phyloP scores from a whole-genome alignment of 441 rosid species.

The Dalechampia spathulata region DNA sequence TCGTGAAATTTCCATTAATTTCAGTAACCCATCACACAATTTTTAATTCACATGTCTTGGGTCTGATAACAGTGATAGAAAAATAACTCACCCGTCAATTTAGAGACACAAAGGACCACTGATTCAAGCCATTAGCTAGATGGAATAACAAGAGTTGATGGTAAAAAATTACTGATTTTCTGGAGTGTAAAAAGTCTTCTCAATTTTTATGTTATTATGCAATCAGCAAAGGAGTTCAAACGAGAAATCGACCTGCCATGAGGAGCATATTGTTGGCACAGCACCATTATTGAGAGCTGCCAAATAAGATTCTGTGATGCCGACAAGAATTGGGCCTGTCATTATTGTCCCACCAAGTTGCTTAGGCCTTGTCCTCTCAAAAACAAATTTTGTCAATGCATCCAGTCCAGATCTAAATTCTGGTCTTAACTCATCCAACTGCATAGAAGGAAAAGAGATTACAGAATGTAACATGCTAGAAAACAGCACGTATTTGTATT shows the following conservation, averaged over 20 bases:
- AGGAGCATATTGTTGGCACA: slow-evolving; percentile 92
- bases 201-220: no score
- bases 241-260: slow-evolving; percentile 83
- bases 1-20: neutral
- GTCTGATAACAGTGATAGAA: no score
- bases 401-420: slow-evolving; percentile 84
- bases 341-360: slow-evolving; percentile 83
- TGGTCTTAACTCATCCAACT: slow-evolving; percentile 78
- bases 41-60: neutral
- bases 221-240: slow-evolving; percentile 5
- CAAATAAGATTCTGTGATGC: slow-evolving; percentile 79
- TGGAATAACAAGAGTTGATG: no score
- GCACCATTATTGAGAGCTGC: slow-evolving; percentile 98
- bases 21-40: neutral
- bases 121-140: neutral
- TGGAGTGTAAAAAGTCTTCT: neutral
- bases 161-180: neutral
- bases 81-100: no score
- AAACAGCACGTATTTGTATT: neutral
- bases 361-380: slow-evolving; percentile 97
- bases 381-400: slow-evolving; percentile 89
- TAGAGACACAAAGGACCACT: neutral
- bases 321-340: slow-evolving; percentile 95
- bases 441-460: slow-evolving; percentile 19
- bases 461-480: neutral